Evolutionary conservation across 2,329 filamentous ascomycete genomes (phyloP).

Genomic region (Emergomyces orientalis): DNA sequence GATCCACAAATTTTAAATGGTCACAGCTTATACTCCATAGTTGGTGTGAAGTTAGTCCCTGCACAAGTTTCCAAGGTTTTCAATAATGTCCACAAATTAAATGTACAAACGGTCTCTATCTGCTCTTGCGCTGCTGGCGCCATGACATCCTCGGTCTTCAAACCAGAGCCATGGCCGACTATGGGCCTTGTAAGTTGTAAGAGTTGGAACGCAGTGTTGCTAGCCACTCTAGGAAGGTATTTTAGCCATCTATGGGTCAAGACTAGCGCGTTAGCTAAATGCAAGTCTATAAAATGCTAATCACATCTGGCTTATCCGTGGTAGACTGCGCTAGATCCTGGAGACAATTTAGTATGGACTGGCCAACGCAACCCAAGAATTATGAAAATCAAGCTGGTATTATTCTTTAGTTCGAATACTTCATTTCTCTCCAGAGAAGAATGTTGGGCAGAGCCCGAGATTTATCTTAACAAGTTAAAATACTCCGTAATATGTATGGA

Average conservation of each 20-base stretch:
- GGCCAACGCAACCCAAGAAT: background rate
- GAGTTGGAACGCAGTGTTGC: background rate
- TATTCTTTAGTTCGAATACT: background rate
- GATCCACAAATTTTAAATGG: background rate
- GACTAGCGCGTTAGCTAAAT: background rate
- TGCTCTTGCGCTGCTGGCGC: too few relatives aligned
- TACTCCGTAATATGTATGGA: background rate
- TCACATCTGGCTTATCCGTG: background rate
- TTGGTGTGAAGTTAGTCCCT: too few relatives aligned
- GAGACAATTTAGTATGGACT: background rate
- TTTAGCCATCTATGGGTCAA: background rate
- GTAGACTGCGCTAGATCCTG: background rate
- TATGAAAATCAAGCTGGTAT: background rate
- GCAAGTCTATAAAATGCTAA: background rate
- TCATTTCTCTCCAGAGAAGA: background rate
- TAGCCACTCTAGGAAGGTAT: background rate
- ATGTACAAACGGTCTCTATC: too few relatives aligned
- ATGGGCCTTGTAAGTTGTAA: too few relatives aligned
- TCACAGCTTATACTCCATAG: too few relatives aligned
- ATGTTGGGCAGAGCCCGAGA: background rate
- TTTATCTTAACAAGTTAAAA: background rate
- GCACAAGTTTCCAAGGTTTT: too few relatives aligned
- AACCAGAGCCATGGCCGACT: background rate
- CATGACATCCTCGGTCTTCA: background rate
- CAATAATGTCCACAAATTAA: too few relatives aligned